A percentile compares a stretch with the other conserved stretches of the same genome.
phyloP scores from a whole-genome alignment of 257 asterid genomes.

The Thymus mandschuricus region DNA sequence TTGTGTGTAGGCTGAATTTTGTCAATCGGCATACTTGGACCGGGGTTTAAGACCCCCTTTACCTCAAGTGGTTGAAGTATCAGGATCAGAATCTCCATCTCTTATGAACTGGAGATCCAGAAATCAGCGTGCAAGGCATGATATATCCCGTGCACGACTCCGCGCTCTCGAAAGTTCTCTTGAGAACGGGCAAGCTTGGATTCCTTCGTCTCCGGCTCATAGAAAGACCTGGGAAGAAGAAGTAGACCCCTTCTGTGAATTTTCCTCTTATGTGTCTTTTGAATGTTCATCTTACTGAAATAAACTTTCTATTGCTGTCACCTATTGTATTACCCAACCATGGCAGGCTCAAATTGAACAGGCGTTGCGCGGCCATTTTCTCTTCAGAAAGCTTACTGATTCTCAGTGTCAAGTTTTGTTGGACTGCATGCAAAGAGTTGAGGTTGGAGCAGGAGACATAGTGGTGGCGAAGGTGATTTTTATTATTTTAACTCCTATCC shows the following conservation, averaged over 20 bases:
- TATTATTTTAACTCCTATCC: conserved; percentile 15
- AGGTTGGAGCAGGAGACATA: conserved; percentile 83
- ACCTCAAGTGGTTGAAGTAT: conserved; percentile 79
- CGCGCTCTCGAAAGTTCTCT: conserved; percentile 87
- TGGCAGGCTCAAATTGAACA: conserved; percentile 88
- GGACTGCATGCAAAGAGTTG: conserved; percentile 98
- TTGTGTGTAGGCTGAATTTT: conserved; percentile 49
- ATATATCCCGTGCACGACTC: conserved; percentile 88
- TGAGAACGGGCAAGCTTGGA: conserved; percentile 86
- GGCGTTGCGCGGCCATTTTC: conserved; percentile 94
- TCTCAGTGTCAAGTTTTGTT: conserved; percentile 88
- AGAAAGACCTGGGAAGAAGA: conserved; percentile 99
- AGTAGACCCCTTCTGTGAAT: conserved; percentile 52
- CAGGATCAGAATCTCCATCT: conserved; percentile 98
- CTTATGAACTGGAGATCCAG: conserved; percentile 68
- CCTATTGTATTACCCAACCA: conserved; percentile 25
- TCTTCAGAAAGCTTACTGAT: conserved; percentile 93
- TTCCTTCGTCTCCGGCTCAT: conserved; percentile 87
- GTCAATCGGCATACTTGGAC: conserved; percentile 49
- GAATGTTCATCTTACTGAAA: conserved; percentile 23
- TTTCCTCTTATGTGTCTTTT: conserved; percentile 23
- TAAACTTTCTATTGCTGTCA: conserved; percentile 21
- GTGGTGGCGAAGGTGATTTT: conserved; percentile 78
- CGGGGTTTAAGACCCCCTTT: conserved; percentile 57
- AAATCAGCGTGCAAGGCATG: conserved; percentile 78